These are phyloP conservation scores for Epichloe bromicola DNA, from an alignment of 2,329 filamentous ascomycete genomes.

Conservation along the genomic window DNA sequence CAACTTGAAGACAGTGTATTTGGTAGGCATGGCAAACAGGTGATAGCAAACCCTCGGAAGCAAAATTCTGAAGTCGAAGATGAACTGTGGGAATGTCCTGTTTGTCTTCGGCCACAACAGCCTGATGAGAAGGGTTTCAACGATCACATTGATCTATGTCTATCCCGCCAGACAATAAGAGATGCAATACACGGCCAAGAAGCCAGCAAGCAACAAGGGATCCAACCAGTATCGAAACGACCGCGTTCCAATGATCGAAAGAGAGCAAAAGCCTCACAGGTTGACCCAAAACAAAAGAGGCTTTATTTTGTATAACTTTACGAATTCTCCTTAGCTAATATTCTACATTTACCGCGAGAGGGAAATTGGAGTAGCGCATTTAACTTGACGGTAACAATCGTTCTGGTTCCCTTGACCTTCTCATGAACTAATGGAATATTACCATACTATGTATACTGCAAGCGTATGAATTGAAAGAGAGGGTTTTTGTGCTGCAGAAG, in stretches of 20 bases:
- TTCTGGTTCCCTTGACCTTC: background rate
- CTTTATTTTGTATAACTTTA: constrained; percentile 34
- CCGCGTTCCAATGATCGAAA: constrained; percentile 25
- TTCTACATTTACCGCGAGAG: background rate
- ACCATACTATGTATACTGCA: background rate
- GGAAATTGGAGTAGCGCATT: background rate
- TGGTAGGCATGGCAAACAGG: constrained; percentile 36
- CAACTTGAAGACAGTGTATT: background rate
- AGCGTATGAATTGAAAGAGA: background rate
- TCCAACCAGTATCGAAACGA: constrained; percentile 26
- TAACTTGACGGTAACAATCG: background rate
- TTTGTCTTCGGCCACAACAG: constrained; percentile 65
- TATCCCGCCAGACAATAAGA: constrained; percentile 75
- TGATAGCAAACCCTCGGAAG: constrained; percentile 31
- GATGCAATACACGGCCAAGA: constrained; percentile 56
- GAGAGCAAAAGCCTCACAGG: constrained; percentile 19
- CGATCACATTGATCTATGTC: constrained; percentile 80
- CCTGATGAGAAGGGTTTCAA: constrained; percentile 73
- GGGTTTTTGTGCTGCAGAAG: background rate
- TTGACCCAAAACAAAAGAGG: constrained; percentile 37
- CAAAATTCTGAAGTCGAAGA: constrained; percentile 19
- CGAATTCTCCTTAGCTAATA: background rate
- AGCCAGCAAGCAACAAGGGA: constrained; percentile 13
- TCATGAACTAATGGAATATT: background rate
- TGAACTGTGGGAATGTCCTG: constrained; percentile 72